These are phyloP conservation scores for Kodamaea sp. DNA, from an alignment of 1,139 yeast species.

Conservation along the genomic window DNA sequence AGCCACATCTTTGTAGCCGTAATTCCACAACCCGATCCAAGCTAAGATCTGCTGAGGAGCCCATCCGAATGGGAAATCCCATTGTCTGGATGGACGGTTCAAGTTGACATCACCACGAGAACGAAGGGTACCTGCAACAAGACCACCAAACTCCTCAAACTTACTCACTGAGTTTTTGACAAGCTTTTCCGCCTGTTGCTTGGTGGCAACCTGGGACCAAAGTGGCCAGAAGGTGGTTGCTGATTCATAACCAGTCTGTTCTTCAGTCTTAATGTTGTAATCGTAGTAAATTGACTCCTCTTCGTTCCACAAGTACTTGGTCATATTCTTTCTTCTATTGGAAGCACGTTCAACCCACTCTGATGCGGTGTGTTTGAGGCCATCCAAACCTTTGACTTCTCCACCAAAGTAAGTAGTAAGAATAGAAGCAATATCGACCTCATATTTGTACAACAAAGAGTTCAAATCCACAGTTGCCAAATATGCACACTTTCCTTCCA, in stretches of 20 bases:
- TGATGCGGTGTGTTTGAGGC: constrained; percentile 47
- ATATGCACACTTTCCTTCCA: constrained; percentile 88
- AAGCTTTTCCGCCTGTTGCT: constrained; percentile 69
- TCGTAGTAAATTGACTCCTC: constrained; percentile 79
- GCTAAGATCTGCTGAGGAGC: constrained; percentile 97
- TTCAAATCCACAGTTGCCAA: constrained; percentile 91
- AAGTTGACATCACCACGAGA: constrained; percentile 75
- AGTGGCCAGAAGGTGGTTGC: constrained; percentile 94
- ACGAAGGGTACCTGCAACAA: constrained; percentile 79
- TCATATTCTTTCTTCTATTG: constrained; percentile 55
- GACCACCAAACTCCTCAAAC: constrained; percentile 86
- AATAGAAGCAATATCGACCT: constrained; percentile 73
- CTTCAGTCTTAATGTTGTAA: constrained; percentile 63
- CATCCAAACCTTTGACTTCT: constrained; percentile 36
- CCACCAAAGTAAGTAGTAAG: constrained; percentile 61
- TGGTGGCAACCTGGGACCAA: constrained; percentile 77
- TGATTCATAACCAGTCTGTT: constrained; percentile 71
- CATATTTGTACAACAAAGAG: constrained; percentile 86
- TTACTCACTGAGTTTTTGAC: constrained; percentile 62
- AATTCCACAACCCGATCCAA: constrained; percentile 81
- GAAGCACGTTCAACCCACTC: constrained; percentile 64
- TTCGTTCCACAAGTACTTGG: constrained; percentile 84
- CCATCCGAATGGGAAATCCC: constrained; percentile 99
- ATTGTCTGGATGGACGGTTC: constrained; percentile 82
- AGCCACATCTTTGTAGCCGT: constrained; percentile 69